Evolutionary conservation across 805 yeast species (phyloP), one percentile per base, ranked within the genome.

Genomic region (Candida awuae): DNA sequence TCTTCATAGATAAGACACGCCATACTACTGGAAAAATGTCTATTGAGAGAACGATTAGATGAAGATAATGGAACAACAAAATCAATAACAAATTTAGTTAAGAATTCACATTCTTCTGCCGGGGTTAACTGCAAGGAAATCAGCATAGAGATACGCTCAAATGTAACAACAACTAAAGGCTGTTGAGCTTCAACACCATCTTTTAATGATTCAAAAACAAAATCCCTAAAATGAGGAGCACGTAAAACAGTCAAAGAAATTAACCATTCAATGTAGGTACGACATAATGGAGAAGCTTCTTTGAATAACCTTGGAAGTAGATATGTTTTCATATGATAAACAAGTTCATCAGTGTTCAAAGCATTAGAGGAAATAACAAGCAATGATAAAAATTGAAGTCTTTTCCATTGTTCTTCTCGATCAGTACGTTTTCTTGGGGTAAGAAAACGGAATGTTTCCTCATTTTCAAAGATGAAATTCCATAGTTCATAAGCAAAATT

Each of bases 11-110:
- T 62, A 0, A 86, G 72, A 32, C 80, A 67, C 17, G 83, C 67
- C 56, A 87, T 65, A 0, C 95, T 84, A 37, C 80, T 77, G 0
- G 95, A 79, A 46, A 83, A 83, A 59, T 88, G 97, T 49, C 97
- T 75, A 1, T 80, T 73, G 6, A 79, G 62, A 0, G 95, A 94
- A 50, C 84, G 80, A 57, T 84, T 86, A 4, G 94, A 80, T 0
- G 95, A 76, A 7, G 94, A 77, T 33, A 77, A 74, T 0, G 95
- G 81, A 4, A 87, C 56, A 20, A 86, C 52, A 2, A 62, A 49
- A 4, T 67, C 60, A 16, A 71, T 59, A 3, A 79, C 59, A 44
- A 73, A 73, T 1, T 63, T 57, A 10, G 68, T 54, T 34, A 73
- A 61, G 34, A 63, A 63, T 7, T 51, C 23, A 4, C 51, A 48